Evolutionary conservation across 2,329 filamentous ascomycete genomes (phyloP), one percentile per base, ranked within the genome.

Genomic region (Ascochyta pisi): DNA sequence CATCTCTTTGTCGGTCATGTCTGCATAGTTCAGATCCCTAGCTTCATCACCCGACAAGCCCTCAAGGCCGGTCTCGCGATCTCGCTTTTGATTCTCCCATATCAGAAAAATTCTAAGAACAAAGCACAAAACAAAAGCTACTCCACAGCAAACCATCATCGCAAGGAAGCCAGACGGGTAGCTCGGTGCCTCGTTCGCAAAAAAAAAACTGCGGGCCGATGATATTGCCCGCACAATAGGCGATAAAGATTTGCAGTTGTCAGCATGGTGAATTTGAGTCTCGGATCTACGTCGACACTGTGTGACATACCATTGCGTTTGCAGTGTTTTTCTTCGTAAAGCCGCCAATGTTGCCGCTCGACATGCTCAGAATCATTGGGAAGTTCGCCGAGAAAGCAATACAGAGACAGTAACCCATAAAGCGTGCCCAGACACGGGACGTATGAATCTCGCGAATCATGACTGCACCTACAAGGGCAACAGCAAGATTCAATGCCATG

Each of bases 271-370:
- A 9, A 4, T 9, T 35, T 5, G 7, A 3, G 15, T 3, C 8
- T 10, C 3, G 9, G 16, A n/a, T 16, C 4, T 3, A 23, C 23
- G 3, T 26, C 7, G 10, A 35, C 2, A 6, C 27, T 5, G 13
- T 22, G 6, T 27, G 40, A 40, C 42, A 9, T 27, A 58, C 73
- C 15, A 72, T 69, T 15, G 61, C 67, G 22, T 85, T 86, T 6
- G 84, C 85, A 33, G 86, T 81, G 45, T 86, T 84, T 66, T 88
- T 67, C 61, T 70, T 68, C 1, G 67, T 70, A 31, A 66, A 64
- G 6, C 64, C 65, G 37, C 63, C 64, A 10, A 65, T 63, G 62
- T 84, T 83, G 4, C 66, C 62, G 4, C 63, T 64, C 12, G 71
- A 61, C 33, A 74, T 65, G 37, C 66, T 65, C 4, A 76, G 58